Conservation (phyloP, 176 grass and related monocot genomes). For the Aechmea fasciata region DNA sequence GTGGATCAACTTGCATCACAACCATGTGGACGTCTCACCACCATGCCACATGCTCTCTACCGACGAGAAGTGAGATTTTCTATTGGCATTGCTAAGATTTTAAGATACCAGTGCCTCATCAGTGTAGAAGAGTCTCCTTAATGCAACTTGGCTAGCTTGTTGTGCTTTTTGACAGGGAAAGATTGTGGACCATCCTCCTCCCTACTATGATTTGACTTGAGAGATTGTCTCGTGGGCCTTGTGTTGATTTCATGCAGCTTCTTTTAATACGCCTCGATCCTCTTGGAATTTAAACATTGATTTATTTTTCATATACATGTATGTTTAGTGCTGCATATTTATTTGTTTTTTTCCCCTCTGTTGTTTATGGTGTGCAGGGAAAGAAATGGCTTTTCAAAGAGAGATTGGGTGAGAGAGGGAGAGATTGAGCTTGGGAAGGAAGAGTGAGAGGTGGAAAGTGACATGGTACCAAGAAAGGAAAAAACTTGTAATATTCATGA, state of each 20-base stretch:
- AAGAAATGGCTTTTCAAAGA: not conserved
- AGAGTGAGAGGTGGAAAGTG: conserved; percentile 53
- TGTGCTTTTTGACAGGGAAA: not conserved
- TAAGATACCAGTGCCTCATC: not conserved
- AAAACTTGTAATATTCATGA: conserved; percentile 34
- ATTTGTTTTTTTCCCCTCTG: not conserved
- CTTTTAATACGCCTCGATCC: not conserved
- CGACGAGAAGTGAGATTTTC: not conserved
- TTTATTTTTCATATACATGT: not conserved
- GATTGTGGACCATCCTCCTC: not conserved
- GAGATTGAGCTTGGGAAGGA: conserved; percentile 3
- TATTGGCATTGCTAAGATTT: not conserved
- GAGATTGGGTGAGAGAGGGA: not conserved
- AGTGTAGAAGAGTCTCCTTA: not conserved
- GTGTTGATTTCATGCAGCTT: not conserved
- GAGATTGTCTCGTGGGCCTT: not conserved
- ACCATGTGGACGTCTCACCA: not conserved
- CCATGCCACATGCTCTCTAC: not conserved
- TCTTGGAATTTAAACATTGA: not conserved
- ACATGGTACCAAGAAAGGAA: conserved; percentile 48
- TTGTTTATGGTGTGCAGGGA: not conserved
- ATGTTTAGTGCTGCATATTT: too few species aligned
- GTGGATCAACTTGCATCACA: not conserved
- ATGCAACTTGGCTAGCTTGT: not conserved
- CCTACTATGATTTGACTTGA: not conserved